phyloP scores from a whole-genome alignment of 2,329 filamentous ascomycete genomes.

The Fusarium humuli region DNA sequence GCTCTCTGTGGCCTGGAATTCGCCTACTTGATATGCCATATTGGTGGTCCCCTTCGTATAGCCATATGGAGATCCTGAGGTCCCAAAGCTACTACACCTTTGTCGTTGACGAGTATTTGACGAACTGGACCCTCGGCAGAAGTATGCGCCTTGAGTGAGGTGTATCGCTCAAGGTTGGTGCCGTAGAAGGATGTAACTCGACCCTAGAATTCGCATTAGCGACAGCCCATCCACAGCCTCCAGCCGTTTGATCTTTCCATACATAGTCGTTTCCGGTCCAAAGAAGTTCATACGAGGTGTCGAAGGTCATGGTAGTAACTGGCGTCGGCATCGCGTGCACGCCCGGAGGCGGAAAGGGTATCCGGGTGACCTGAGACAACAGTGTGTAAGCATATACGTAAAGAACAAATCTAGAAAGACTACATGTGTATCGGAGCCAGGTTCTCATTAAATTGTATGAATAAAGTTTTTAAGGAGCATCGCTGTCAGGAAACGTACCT shows the following conservation, averaged over 20 bases:
- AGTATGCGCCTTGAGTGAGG: conserved; percentile 85
- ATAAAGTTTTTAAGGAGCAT: not conserved
- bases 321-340: conserved; percentile 76
- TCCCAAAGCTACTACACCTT: conserved; percentile 88
- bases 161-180: conserved; percentile 86
- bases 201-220: conserved; percentile 67
- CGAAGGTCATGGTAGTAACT: conserved; percentile 86
- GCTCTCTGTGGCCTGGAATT: not conserved
- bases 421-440: not conserved
- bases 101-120: conserved; percentile 91
- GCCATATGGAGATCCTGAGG: conserved; percentile 88
- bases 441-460: not conserved
- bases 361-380: conserved; percentile 75
- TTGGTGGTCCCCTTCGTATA: conserved; percentile 80
- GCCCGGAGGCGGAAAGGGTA: conserved; percentile 82
- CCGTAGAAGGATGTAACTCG: conserved; percentile 90
- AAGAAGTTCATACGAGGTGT: conserved; percentile 86
- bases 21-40: conserved; percentile 86
- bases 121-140: conserved; percentile 81
- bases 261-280: conserved; percentile 95
- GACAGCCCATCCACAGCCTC: not conserved
- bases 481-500: conserved; percentile 59
- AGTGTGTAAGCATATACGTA: conserved; percentile 22
- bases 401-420: not conserved
- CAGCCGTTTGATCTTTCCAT: conserved; percentile 50